Evolutionary conservation across 2,329 filamentous ascomycete genomes (phyloP), one percentile per base, ranked within the genome.

Genomic region (Simplicillium aogashimaense): DNA sequence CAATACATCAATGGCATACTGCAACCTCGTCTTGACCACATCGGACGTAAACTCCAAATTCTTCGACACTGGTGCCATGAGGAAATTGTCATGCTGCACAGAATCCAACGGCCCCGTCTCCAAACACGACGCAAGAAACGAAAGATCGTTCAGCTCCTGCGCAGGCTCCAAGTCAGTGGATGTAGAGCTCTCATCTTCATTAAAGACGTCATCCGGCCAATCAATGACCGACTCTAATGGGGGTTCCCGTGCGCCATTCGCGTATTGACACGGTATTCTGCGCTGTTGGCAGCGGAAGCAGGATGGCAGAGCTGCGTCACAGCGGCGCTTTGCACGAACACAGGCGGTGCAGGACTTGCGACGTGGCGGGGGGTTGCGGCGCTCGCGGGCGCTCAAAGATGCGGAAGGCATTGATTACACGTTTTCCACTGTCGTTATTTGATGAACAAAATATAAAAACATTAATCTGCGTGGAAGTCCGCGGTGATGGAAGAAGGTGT

Each of bases 271-370:
- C 1, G 51, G 37, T 1, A 77, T 52, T 2, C 57, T 55, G 20
- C 72, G 65, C 41, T 67, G 65, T 1, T 56, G 51, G 50, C 76
- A 80, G 34, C 76, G 65, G 13, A 65, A 54, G 47, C 76, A 81
- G 11, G 62, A 51, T 2, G 74, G 75, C 12, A 64, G 51, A 14
- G 61, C 63, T 30, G 71, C 64, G 46, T 74, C 70, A 52, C 76
- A 79, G 36, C 69, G 69, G 12, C 75, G 65, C 53, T 78, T 79
- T 17, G 74, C 66, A 48, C 66, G 69, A 36, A 67, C 74, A 56
- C 76, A 79, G 18, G 68, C 66, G 3, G 64, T 58, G 49, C 75
- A 80, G 3, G 76, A 72, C 55, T 76, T 78, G 36, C 73, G 69
- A 41, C 67, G 56, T 4, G 64, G 64, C 35, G 63, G 69, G 29